A percentile compares a stretch with the other conserved stretches of the same genome.
These are phyloP conservation scores for Zizania palustris DNA, from an alignment of 202 grass and related monocot species.

Conservation along the genomic window DNA sequence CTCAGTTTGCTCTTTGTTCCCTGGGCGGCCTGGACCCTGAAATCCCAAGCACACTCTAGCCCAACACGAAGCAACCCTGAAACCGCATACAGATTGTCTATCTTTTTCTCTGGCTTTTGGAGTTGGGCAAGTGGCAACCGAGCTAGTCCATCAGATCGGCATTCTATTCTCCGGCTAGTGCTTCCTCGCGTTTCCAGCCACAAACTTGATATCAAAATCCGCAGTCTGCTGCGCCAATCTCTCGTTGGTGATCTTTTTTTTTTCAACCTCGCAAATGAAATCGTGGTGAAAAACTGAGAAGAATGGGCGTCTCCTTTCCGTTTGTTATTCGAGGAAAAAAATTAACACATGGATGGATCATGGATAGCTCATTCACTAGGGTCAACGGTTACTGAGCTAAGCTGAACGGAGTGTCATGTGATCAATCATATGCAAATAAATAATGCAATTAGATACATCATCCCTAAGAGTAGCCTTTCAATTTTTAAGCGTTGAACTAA, in stretches of 20 bases:
- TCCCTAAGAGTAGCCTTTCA: slow-evolving; percentile 39
- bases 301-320: background rate
- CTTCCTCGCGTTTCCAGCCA: background rate
- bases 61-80: background rate
- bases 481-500: slow-evolving; percentile 33
- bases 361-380: background rate
- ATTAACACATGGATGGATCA: background rate
- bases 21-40: background rate
- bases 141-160: slow-evolving; percentile 25
- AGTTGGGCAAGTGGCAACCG: slow-evolving; percentile 38
- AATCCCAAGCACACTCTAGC: background rate
- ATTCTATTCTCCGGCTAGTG: slow-evolving; percentile 27
- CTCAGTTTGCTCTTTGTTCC: too few relatives aligned
- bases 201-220: background rate
- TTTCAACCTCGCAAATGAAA: slow-evolving; percentile 39
- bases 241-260: background rate
- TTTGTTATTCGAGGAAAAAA: background rate
- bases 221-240: slow-evolving; percentile 40
- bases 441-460: slow-evolving; percentile 35
- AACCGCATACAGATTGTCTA: background rate
- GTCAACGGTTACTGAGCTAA: slow-evolving; percentile 46
- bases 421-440: slow-evolving; percentile 30
- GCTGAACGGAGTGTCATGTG: slow-evolving; percentile 14
- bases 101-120: background rate
- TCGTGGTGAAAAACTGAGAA: slow-evolving; percentile 11